phyloP scores from a whole-genome alignment of 1,139 yeast genomes.

The Diutina neorugosa region DNA sequence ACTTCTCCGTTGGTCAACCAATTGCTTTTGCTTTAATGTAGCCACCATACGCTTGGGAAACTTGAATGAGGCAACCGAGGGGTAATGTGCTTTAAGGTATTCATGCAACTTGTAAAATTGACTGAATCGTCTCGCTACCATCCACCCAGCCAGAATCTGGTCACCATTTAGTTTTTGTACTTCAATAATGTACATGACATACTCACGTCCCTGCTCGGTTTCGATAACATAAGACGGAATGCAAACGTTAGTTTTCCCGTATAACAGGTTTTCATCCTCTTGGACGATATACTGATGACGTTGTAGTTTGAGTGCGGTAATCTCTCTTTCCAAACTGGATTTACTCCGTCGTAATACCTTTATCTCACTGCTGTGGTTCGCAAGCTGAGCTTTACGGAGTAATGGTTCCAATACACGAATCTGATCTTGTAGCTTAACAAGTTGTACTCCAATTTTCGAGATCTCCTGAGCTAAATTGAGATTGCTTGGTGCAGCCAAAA shows the following conservation, averaged over 20 bases:
- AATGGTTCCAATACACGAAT: constrained; percentile 52
- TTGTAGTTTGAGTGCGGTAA: constrained; percentile 58
- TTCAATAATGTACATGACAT: constrained; percentile 62
- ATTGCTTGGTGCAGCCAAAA: constrained; percentile 58
- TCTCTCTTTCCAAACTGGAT: constrained; percentile 53
- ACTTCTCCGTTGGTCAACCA: constrained; percentile 53
- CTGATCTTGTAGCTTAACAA: constrained; percentile 54
- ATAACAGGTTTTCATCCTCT: constrained; percentile 70
- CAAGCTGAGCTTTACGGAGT: constrained; percentile 67
- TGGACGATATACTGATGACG: constrained; percentile 75
- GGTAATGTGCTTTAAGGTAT: constrained; percentile 44
- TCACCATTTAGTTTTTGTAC: constrained; percentile 45
- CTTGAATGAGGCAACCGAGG: constrained; percentile 35
- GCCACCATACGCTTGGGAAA: constrained; percentile 59
- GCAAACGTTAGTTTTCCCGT: constrained; percentile 50
- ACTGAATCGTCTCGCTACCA: constrained; percentile 76
- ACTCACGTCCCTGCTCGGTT: constrained; percentile 45
- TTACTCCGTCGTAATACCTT: constrained; percentile 58
- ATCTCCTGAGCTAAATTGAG: constrained; percentile 60
- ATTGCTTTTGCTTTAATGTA: constrained; percentile 48
- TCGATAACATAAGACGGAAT: constrained; percentile 60
- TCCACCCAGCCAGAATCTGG: constrained; percentile 66
- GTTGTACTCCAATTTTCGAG: constrained; percentile 38
- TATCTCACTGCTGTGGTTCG: constrained; percentile 60
- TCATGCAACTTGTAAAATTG: constrained; percentile 69